These are phyloP conservation scores for Austropuccinia psidii DNA, from an alignment of 1,284 basidiomycete genomes.

Conservation along the genomic window DNA sequence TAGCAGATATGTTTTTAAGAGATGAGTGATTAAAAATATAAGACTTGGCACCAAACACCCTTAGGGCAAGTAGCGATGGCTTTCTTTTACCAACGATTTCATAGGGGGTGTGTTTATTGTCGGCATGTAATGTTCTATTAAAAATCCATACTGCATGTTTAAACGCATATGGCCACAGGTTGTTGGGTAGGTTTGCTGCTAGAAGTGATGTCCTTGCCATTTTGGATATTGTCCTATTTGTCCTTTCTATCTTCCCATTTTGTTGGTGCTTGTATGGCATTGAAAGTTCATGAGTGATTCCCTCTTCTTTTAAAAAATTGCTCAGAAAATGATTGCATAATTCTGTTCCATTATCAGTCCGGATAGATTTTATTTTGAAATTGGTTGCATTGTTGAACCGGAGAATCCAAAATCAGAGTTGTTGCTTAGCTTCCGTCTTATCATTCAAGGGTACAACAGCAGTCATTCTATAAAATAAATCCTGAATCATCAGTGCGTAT, in stretches of 20 bases:
- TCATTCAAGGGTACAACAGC: neutral
- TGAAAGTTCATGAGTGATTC: neutral
- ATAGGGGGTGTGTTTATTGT: neutral
- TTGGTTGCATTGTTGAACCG: neutral
- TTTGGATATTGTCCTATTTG: neutral
- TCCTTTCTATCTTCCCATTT: conserved; percentile 1
- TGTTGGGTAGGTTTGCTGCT: neutral
- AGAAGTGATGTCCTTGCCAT: neutral
- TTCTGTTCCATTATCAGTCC: neutral
- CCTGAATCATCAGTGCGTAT: neutral
- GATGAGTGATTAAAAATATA: neutral
- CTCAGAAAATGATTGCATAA: neutral
- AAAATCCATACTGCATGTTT: neutral
- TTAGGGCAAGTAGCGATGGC: neutral
- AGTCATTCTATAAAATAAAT: neutral
- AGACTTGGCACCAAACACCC: neutral
- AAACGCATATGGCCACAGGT: neutral
- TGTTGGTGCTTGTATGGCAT: conserved; percentile 7
- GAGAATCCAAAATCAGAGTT: neutral
- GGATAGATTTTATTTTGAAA: neutral
- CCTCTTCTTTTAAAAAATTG: neutral
- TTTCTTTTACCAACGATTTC: no score
- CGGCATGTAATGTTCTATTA: neutral
- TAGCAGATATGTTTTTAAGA: neutral
- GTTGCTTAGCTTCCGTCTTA: neutral